A percentile compares a stretch with the other conserved stretches of the same genome.
Evolutionary conservation across 805 yeast species (phyloP).

Genomic region (Ogataea degrootiae): DNA sequence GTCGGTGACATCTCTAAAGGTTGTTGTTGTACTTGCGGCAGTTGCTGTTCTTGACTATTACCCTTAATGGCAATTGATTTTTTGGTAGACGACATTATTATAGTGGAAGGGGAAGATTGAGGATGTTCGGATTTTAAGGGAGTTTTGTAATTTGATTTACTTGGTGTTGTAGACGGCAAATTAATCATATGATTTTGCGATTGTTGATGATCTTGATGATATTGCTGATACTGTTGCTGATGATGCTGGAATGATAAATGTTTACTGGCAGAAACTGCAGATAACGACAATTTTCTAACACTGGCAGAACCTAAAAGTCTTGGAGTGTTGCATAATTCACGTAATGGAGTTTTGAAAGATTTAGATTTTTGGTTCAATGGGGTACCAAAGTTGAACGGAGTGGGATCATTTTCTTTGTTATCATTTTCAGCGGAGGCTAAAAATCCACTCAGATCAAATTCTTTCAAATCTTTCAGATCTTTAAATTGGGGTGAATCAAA

Average conservation of each 20-base stretch:
- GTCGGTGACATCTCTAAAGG: constrained; percentile 27
- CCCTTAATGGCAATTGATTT: constrained; percentile 9
- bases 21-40: background rate
- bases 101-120: constrained; percentile 33
- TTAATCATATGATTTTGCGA: constrained; percentile 2
- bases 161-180: constrained; percentile 12
- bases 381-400: constrained; percentile 16
- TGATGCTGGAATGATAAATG: constrained; percentile 4
- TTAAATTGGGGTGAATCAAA: constrained; percentile 9
- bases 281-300: constrained; percentile 12
- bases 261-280: constrained; percentile 5
- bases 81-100: constrained; percentile 25
- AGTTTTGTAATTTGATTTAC: constrained; percentile 16
- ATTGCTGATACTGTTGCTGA: background rate
- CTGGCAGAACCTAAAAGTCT: constrained; percentile 15
- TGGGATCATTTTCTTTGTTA: constrained; percentile 22
- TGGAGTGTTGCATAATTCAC: constrained; percentile 18
- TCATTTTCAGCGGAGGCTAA: constrained; percentile 12
- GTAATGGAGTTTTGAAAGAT: constrained; percentile 19
- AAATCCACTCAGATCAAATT: constrained; percentile 14
- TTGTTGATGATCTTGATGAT: constrained; percentile 1
- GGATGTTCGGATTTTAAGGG: constrained; percentile 16
- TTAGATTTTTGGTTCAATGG: constrained; percentile 10
- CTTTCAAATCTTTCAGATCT: constrained; percentile 1
- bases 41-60: background rate